Evolutionary conservation across 306 rosid genomes (phyloP).

Genomic region (Mimosa bimucronata): DNA sequence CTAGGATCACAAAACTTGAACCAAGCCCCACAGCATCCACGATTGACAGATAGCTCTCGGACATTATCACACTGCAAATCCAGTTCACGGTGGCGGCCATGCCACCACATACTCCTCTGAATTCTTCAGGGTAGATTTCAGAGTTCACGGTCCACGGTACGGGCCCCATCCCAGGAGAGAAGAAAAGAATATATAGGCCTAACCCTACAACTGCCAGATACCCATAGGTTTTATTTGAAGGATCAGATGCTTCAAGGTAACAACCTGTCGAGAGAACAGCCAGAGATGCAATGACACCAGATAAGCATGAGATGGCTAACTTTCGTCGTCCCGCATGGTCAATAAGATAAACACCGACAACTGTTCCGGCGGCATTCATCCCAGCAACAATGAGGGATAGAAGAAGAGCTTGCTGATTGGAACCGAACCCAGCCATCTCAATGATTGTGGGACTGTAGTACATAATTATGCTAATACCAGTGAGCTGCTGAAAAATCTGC

Average conservation of each 20-base stretch:
- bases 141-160: conserved; percentile 81
- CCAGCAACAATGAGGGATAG: conserved; percentile 74
- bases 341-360: conserved; percentile 69
- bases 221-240: conserved; percentile 40
- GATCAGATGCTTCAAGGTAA: conserved; percentile 27
- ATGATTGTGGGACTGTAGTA: conserved; percentile 85
- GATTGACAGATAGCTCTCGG: conserved; percentile 58
- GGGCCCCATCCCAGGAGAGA: conserved; percentile 76
- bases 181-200: conserved; percentile 58
- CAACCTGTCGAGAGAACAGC: conserved; percentile 6
- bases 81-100: conserved; percentile 76
- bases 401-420: conserved; percentile 64
- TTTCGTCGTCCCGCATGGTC: conserved; percentile 56
- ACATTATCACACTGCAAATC: conserved; percentile 57
- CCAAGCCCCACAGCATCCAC: conserved; percentile 56
- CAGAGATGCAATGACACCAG: conserved; percentile 7
- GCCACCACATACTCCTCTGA: conserved; percentile 68
- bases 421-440: conserved; percentile 73
- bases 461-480: conserved; percentile 86
- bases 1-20: conserved; percentile 55
- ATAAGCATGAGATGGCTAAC: conserved; percentile 44
- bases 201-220: conserved; percentile 61
- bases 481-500: conserved; percentile 73
- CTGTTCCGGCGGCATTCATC: conserved; percentile 66
- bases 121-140: conserved; percentile 73